These are phyloP conservation scores for Coelastrella sp. DNA, from an alignment of 139 green algal species.

Conservation along the genomic window DNA sequence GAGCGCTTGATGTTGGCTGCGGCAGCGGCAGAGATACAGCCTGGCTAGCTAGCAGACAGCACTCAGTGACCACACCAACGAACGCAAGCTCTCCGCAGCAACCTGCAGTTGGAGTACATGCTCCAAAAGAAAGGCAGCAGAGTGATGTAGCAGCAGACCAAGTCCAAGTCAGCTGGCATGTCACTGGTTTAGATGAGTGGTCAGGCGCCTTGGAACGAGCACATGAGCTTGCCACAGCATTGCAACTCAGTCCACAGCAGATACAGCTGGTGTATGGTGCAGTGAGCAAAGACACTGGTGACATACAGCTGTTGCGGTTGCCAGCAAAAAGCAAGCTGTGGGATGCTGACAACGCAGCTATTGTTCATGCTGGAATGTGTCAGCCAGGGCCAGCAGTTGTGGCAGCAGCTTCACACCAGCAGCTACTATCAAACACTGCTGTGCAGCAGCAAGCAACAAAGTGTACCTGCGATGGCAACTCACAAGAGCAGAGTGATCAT, in stretches of 20 bases:
- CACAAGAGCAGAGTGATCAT: neutral
- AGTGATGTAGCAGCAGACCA: neutral
- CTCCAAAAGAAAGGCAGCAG: neutral
- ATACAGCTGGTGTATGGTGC: conserved; percentile 6
- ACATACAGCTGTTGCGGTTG: neutral
- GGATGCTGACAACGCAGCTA: neutral
- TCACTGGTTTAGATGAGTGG: conserved; percentile 54
- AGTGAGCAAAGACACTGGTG: neutral
- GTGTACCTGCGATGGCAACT: neutral
- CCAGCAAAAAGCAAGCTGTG: conserved; percentile 5
- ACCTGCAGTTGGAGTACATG: too few species aligned
- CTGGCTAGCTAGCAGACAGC: conserved; percentile 42
- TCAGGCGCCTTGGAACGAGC: conserved; percentile 46
- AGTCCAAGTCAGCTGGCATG: conserved; percentile 40
- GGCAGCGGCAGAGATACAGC: conserved; percentile 53
- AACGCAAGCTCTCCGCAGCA: too few species aligned
- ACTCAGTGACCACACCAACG: neutral
- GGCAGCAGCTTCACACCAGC: neutral
- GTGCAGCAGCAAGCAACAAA: neutral
- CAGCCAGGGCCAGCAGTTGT: neutral
- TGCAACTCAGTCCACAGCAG: neutral
- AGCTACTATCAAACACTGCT: neutral
- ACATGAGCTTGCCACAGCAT: conserved; percentile 14
- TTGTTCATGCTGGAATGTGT: neutral
- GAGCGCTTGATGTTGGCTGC: conserved; percentile 54